phyloP scores from a whole-genome alignment of 805 yeast genomes.

The Metschnikowia aberdeeniae region DNA sequence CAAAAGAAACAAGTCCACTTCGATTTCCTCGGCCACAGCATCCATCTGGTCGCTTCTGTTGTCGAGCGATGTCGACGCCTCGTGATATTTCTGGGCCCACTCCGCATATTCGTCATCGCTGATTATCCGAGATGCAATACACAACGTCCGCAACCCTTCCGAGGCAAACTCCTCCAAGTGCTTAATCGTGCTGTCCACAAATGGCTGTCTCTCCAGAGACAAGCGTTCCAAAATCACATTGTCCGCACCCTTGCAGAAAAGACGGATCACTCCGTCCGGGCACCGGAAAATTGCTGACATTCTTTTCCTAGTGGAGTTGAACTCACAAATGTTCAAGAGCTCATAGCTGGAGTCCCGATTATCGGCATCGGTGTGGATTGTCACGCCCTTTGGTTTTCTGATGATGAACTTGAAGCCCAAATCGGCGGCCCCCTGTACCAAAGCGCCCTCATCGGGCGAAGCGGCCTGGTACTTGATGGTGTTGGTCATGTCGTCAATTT shows the following conservation, averaged over 20 bases:
- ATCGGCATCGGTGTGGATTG: conserved; percentile 52
- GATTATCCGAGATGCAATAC: conserved; percentile 82
- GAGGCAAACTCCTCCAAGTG: conserved; percentile 96
- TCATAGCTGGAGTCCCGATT: conserved; percentile 58
- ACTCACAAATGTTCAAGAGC: conserved; percentile 87
- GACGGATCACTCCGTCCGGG: conserved; percentile 86
- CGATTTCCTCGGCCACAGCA: conserved; percentile 85
- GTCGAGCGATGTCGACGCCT: conserved; percentile 78
- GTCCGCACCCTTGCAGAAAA: conserved; percentile 97
- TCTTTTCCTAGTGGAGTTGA: conserved; percentile 94
- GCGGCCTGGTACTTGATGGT: conserved; percentile 93
- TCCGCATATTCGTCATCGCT: conserved; percentile 69
- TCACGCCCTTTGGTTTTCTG: conserved; percentile 80
- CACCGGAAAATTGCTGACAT: conserved; percentile 94
- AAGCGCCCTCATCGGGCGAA: conserved; percentile 98
- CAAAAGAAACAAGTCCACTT: conserved; percentile 67
- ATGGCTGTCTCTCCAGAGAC: conserved; percentile 61
- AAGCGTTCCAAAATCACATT: conserved; percentile 89
- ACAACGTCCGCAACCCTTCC: conserved; percentile 90
- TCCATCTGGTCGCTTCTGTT: conserved; percentile 75
- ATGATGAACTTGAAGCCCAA: conserved; percentile 81
- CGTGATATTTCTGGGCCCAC: conserved; percentile 66
- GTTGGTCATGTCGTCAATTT: conserved; percentile 53
- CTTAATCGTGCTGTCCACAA: conserved; percentile 72
- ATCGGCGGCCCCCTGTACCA: conserved; percentile 92